A percentile compares a stretch with the other conserved stretches of the same genome.
Evolutionary conservation across 768 basidiomycete genomes (phyloP).

Genomic region (Suillus cothurnatus): DNA sequence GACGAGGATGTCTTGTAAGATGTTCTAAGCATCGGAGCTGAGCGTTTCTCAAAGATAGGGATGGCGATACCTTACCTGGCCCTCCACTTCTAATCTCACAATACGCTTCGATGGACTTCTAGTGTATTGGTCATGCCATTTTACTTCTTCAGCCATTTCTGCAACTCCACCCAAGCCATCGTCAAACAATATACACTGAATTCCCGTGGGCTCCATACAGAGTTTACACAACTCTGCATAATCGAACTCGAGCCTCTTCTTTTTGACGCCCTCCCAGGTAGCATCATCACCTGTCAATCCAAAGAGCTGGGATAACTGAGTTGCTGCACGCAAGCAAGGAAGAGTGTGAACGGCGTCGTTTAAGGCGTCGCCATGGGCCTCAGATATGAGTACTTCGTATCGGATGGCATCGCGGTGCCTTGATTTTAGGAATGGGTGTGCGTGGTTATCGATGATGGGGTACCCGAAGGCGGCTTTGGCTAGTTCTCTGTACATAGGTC

Average conservation of each 20-base stretch:
- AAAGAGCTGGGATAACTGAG: constrained; percentile 56
- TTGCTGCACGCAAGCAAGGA: constrained; percentile 58
- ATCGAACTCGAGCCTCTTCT: constrained; percentile 40
- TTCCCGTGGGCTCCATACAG: constrained; percentile 57
- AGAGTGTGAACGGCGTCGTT: constrained; percentile 57
- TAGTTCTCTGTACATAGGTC: constrained; percentile 21
- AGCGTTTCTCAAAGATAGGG: constrained; percentile 8
- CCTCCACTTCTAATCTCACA: constrained; percentile 67
- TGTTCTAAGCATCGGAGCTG: constrained; percentile 10
- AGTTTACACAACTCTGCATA: constrained; percentile 60
- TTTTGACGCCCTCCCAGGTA: constrained; percentile 65
- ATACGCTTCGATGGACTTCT: constrained; percentile 56
- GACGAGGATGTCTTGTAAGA: constrained; percentile 27
- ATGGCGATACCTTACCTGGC: constrained; percentile 52
- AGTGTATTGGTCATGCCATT: constrained; percentile 68
- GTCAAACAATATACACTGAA: constrained; percentile 71
- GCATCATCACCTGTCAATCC: constrained; percentile 35
- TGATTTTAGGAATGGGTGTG: constrained; percentile 65
- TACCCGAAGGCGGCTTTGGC: constrained; percentile 27
- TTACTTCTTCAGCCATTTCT: constrained; percentile 49
- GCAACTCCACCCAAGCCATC: constrained; percentile 61
- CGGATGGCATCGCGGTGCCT: constrained; percentile 47
- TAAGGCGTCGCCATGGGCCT: constrained; percentile 58
- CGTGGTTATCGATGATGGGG: constrained; percentile 79
- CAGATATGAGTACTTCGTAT: constrained; percentile 67